A percentile compares a stretch with the other conserved stretches of the same genome.
These are phyloP conservation scores for Boletus sp. DNA, from an alignment of 768 basidiomycete species.

Conservation along the genomic window DNA sequence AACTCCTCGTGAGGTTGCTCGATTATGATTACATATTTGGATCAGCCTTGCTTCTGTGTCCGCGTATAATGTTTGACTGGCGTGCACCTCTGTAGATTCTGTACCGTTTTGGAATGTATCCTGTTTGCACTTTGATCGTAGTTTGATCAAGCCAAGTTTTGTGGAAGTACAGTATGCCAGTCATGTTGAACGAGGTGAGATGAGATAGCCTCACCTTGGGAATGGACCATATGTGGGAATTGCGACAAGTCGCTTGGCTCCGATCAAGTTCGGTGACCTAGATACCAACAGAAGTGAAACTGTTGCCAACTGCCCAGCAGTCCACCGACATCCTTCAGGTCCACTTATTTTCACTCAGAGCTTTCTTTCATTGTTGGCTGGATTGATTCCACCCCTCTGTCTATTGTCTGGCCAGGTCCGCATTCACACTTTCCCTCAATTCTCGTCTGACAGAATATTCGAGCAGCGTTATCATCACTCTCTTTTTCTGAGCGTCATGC, in stretches of 20 bases:
- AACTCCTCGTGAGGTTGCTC: slow-evolving; percentile 29
- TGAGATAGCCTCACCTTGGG: neutral
- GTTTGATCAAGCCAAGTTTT: no score
- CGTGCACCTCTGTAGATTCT: slow-evolving; percentile 15
- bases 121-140: neutral
- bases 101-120: slow-evolving; percentile 13
- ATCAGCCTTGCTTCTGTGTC: slow-evolving; percentile 3
- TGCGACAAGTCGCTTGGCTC: no score
- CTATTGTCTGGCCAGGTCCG: neutral
- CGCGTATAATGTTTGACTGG: neutral
- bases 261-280: neutral
- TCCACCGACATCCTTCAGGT: neutral
- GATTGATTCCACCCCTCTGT: slow-evolving; percentile 3
- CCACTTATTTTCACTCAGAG: neutral
- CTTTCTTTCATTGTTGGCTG: neutral
- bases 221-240: neutral
- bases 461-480: neutral
- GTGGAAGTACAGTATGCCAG: no score
- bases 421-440: no score
- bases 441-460: neutral
- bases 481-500: slow-evolving; percentile 39
- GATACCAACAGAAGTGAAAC: neutral
- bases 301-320: neutral
- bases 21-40: neutral
- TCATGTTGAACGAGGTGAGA: neutral